Conservation (phyloP, 2,329 filamentous ascomycete species). For the Acrodontium crateriforme region DNA sequence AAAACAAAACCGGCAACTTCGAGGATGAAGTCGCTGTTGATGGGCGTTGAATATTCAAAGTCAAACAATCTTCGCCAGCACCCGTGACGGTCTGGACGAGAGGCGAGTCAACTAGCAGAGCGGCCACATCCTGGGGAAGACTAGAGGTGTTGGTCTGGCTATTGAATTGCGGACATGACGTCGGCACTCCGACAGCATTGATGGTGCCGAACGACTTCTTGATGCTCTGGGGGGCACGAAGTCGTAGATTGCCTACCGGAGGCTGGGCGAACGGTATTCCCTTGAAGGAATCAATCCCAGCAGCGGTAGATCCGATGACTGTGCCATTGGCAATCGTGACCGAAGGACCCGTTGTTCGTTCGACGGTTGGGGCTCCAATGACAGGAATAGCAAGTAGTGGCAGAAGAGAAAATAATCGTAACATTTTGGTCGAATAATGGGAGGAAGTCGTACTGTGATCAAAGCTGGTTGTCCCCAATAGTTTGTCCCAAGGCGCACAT, state of each 20-base stretch:
- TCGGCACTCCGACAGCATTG: slow-evolving; percentile 43
- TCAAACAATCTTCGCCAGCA: slow-evolving; percentile 33
- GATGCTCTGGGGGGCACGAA: slow-evolving; percentile 53
- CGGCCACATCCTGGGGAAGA: slow-evolving; percentile 24
- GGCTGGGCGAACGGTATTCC: slow-evolving; percentile 65
- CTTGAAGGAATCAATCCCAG: slow-evolving; percentile 51
- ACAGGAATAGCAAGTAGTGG: neutral
- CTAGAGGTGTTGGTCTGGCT: slow-evolving; percentile 21
- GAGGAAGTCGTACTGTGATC: too few species aligned
- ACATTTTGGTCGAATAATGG: too few species aligned
- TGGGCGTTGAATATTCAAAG: slow-evolving; percentile 34
- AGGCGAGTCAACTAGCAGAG: slow-evolving; percentile 25
- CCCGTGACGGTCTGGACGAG: slow-evolving; percentile 24
- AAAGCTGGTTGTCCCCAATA: too few species aligned
- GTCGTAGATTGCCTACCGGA: slow-evolving; percentile 50
- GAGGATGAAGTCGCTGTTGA: slow-evolving; percentile 1
- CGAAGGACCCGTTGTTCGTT: slow-evolving; percentile 29
- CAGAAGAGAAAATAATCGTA: neutral
- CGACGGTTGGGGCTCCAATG: neutral
- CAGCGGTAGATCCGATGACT: slow-evolving; percentile 35
- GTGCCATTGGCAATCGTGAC: slow-evolving; percentile 45
- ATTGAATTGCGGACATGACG: slow-evolving; percentile 59
- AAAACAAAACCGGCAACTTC: slow-evolving; percentile 31
- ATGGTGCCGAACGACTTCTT: slow-evolving; percentile 45
- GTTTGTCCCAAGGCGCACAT: too few species aligned